A percentile compares a stretch with the other conserved stretches of the same genome.
phyloP scores from a whole-genome alignment of 202 grass and related monocot species.

The Elaeis oleifera region DNA sequence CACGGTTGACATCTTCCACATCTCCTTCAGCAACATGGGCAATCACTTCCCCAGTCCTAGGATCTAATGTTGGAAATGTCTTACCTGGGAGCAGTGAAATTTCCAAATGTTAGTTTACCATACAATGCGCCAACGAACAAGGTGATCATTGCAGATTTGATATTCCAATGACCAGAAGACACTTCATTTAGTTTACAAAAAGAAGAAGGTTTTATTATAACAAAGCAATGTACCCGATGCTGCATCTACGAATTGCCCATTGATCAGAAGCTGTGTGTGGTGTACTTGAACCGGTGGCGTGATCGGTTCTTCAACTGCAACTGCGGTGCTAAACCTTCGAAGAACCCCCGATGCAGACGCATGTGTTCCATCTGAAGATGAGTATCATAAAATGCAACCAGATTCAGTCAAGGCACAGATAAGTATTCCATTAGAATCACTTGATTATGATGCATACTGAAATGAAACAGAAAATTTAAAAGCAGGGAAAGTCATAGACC shows the following conservation, averaged over 20 bases:
- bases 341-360: constrained; percentile 43
- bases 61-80: constrained; percentile 82
- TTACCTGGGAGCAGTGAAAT: constrained; percentile 42
- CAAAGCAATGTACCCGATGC: constrained; percentile 50
- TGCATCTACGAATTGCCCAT: constrained; percentile 77
- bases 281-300: constrained; percentile 63
- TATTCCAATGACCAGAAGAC: neutral
- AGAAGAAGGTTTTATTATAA: neutral
- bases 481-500: too few species aligned
- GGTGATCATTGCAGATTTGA: neutral
- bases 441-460: too few species aligned
- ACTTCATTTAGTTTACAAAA: neutral
- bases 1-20: constrained; percentile 44
- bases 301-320: constrained; percentile 63
- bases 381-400: too few species aligned
- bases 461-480: too few species aligned
- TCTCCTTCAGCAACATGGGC: constrained; percentile 88
- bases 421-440: too few species aligned
- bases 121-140: neutral
- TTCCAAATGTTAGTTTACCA: constrained; percentile 4
- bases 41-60: constrained; percentile 82
- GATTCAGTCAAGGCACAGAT: too few species aligned
- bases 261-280: constrained; percentile 72
- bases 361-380: constrained; percentile 32
- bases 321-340: constrained; percentile 71